These are phyloP conservation scores for Linnemannia elongata DNA, from an alignment of 192 early-diverging fungal species.

Conservation along the genomic window DNA sequence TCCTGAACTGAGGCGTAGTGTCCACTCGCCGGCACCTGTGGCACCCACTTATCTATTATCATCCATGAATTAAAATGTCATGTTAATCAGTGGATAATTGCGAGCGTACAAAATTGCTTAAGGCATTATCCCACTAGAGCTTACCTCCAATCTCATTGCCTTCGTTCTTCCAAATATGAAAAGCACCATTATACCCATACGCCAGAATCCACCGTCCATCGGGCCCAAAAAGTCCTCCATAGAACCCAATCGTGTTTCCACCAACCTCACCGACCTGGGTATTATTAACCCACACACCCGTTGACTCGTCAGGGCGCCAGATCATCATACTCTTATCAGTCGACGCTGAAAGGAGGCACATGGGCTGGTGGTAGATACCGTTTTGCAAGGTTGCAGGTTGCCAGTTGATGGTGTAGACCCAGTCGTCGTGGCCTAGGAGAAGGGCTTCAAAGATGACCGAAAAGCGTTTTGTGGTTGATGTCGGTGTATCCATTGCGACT, in stretches of 20 bases:
- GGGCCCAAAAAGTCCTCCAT: constrained; percentile 79
- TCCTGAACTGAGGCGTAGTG: constrained; percentile 86
- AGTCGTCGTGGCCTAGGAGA: constrained; percentile 96
- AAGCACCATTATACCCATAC: constrained; percentile 85
- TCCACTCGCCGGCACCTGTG: constrained; percentile 80
- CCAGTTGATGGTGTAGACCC: constrained; percentile 92
- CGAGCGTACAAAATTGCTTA: no score
- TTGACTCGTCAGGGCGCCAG: constrained; percentile 85
- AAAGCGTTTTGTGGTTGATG: constrained; percentile 51
- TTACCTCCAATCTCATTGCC: constrained; percentile 49
- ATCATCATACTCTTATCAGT: constrained; percentile 93
- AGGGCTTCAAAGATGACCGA: constrained; percentile 90
- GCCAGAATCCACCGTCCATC: constrained; percentile 77
- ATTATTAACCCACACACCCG: constrained; percentile 88
- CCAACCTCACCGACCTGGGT: constrained; percentile 93
- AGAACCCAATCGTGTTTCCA: constrained; percentile 85
- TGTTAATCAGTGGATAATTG: no score
- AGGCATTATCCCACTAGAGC: background rate
- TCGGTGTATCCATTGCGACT: constrained; percentile 42
- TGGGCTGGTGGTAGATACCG: constrained; percentile 70
- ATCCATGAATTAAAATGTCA: background rate
- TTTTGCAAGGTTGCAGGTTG: constrained; percentile 61
- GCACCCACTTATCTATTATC: constrained; percentile 71
- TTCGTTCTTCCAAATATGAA: constrained; percentile 84
- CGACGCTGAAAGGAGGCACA: constrained; percentile 86